Evolutionary conservation across 257 asterid genomes (phyloP), one percentile per base, ranked within the genome.

Genomic region (Solanum corneliomulleri): DNA sequence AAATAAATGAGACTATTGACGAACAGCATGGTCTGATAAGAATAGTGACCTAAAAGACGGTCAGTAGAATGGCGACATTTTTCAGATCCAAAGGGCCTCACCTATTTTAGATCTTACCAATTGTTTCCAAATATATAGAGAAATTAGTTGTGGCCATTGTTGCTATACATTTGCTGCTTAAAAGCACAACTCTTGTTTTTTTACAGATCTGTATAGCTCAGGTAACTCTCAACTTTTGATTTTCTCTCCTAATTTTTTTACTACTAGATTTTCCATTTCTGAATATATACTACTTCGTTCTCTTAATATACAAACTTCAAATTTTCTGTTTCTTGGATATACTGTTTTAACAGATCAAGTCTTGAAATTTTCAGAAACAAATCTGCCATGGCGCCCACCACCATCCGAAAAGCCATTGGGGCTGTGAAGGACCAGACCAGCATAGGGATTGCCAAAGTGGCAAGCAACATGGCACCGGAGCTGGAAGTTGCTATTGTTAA

Each of bases 341-440:
- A 7, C 21, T 49, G 56, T 14, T 13, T 75, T 39, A 41, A 39
- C 20, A 75, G 58, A 47, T 76, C 35, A 76, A n/a, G 44, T 76
- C n/a, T 76, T 42, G 37, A n/a, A 76, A 27, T 72, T 35, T 72
- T 60, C 60, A 42, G 83, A 41, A 76, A 76, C 29, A 14, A 42
- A 13, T 52, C 56, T 42, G 9, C 31, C 71, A 92, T 94, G 96
- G 93, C 96, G 71, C 95, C 94, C 80, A 93, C 71, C 75, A 92
- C 96, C 2, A 90, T 92, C 3, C 91, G 96, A 31, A 93, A 93
- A 84, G 96, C 96, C 71, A 91, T 93, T 37, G 96, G 96, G 45
- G 94, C 96, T 37, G 94, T 93, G 89, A 93, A 93, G 92, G 95
- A 93, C 64, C 96, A 93, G 82, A 92, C 95, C 9, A 93, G 96